Percentiles rank a stretch among this genome's conserved stretches.
Evolutionary conservation across 2,329 filamentous ascomycete species (phyloP).

Genomic region (Malbranchea zuffiana): DNA sequence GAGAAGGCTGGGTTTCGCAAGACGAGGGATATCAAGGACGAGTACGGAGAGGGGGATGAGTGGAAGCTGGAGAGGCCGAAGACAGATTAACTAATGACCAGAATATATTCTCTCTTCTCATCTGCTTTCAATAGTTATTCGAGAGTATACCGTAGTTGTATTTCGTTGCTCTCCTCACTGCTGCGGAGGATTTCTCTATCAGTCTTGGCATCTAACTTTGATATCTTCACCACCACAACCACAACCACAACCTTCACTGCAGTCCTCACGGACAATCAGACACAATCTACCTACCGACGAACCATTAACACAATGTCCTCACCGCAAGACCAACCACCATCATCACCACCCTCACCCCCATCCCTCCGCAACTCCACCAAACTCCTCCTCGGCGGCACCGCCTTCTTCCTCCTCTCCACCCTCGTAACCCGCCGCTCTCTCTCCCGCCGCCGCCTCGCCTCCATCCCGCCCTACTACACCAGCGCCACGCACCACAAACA

Average conservation of each 20-base stretch:
- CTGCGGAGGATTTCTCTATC: no score
- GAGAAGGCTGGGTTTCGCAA: conserved; percentile 10
- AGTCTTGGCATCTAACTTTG: no score
- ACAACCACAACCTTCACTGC: conserved; percentile 6
- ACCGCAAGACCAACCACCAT: conserved; percentile 12
- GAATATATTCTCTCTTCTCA: no score
- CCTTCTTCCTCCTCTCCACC: conserved; percentile 63
- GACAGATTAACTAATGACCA: no score
- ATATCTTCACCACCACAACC: conserved; percentile 3
- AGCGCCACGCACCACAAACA: conserved; percentile 36
- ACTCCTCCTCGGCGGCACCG: conserved; percentile 62
- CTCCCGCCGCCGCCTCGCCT: conserved; percentile 48
- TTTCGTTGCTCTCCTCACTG: no score
- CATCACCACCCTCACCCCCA: conserved; percentile 11
- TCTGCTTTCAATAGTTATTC: no score
- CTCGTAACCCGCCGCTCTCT: conserved; percentile 62
- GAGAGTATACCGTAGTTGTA: no score
- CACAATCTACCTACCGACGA: background rate
- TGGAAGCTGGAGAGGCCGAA: conserved; percentile 3
- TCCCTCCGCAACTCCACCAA: conserved; percentile 26
- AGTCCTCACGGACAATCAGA: no score
- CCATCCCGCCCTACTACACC: conserved; percentile 60
- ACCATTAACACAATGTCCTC: background rate
- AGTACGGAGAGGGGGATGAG: conserved; percentile 6
- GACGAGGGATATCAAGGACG: conserved; percentile 8